Conservation (phyloP, 306 rosid genomes). For the Cucurbita maxima region DNA sequence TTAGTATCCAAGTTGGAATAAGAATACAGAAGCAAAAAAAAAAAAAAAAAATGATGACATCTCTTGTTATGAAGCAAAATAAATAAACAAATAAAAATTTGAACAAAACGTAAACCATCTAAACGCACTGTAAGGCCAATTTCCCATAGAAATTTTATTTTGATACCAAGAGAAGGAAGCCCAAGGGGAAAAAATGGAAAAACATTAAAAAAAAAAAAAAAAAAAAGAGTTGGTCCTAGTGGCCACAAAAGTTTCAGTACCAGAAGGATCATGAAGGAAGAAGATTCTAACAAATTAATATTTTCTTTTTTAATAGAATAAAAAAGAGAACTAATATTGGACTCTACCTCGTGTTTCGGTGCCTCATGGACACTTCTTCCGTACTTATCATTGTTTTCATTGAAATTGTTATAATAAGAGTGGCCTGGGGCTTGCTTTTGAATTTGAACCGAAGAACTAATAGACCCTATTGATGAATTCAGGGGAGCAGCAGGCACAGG, state of each 20-base stretch:
- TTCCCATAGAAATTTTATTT: neutral
- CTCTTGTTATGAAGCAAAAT: neutral
- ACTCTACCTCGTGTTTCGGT: conserved; percentile 35
- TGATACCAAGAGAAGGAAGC: neutral
- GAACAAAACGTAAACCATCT: neutral
- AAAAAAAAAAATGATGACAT: neutral
- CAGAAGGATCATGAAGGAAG: neutral
- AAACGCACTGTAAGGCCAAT: neutral
- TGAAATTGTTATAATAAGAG: conserved; percentile 29
- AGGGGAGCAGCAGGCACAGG: conserved; percentile 34
- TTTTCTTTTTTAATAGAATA: neutral
- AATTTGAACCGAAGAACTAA: conserved; percentile 68
- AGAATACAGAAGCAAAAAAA: neutral
- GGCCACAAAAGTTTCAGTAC: neutral
- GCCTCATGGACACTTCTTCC: conserved; percentile 44
- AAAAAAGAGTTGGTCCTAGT: neutral
- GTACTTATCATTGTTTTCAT: conserved; percentile 39
- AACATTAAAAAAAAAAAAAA: neutral
- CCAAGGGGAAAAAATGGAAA: neutral
- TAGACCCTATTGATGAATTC: conserved; percentile 40
- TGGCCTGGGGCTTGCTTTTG: conserved; percentile 52
- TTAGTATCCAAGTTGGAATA: neutral
- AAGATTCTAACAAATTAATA: neutral
- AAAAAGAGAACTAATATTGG: conserved; percentile 23
- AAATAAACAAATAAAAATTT: neutral